These are phyloP conservation scores for Entomortierella beljakovae DNA, from an alignment of 192 early-diverging fungal species.

Conservation along the genomic window DNA sequence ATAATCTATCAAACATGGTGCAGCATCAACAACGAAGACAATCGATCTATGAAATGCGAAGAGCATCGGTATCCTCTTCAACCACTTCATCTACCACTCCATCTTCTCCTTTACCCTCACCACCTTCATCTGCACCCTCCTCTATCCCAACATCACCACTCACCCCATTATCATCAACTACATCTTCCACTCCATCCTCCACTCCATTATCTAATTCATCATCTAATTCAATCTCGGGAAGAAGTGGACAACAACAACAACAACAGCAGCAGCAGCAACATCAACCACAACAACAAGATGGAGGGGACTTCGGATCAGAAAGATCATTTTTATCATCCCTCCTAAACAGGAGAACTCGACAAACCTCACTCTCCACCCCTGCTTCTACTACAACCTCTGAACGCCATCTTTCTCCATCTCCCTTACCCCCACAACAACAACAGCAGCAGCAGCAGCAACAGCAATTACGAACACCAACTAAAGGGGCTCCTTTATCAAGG, in stretches of 20 bases:
- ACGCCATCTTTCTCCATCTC: too few relatives aligned
- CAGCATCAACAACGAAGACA: conserved; percentile 36
- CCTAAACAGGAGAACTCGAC: too few relatives aligned
- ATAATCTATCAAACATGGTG: conserved; percentile 39
- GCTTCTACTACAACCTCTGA: too few relatives aligned
- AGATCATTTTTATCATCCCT: neutral
- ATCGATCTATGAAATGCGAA: conserved; percentile 27
- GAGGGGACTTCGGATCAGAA: neutral
- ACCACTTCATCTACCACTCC: conserved; percentile 3
- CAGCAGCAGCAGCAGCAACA: neutral
- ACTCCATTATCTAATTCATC: neutral
- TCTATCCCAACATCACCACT: neutral
- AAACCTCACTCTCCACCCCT: too few relatives aligned
- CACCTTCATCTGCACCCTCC: neutral
- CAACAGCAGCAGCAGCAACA: neutral
- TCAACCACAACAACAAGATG: neutral
- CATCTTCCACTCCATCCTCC: neutral
- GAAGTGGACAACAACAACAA: neutral
- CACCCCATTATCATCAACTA: neutral
- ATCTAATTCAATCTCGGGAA: neutral
- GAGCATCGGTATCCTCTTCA: conserved; percentile 15
- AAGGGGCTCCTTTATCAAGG: conserved; percentile 6
- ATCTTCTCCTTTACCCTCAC: too few relatives aligned
- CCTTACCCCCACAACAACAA: neutral
- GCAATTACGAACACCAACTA: neutral